phyloP scores from a whole-genome alignment of 73 alveolate genomes.

The Symbiodinium natans region DNA sequence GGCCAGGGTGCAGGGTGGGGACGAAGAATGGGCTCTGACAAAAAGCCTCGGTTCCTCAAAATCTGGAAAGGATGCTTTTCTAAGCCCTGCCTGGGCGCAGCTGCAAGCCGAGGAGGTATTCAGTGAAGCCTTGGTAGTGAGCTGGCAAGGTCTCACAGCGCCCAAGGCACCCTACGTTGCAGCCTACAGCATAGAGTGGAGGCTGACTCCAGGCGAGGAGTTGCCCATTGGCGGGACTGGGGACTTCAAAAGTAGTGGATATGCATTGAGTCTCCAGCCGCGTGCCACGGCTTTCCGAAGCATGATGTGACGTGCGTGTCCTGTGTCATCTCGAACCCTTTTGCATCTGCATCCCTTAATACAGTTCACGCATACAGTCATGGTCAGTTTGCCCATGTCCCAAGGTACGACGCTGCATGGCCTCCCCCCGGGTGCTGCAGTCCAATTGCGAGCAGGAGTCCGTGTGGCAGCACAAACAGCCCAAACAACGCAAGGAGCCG shows the following conservation, averaged over 20 bases:
- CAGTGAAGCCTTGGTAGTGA: constrained; percentile 74
- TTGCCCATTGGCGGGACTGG: constrained; percentile 46
- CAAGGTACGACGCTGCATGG: constrained; percentile 51
- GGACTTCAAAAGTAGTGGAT: constrained; percentile 44
- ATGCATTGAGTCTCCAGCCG: constrained; percentile 73
- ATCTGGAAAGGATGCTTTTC: constrained; percentile 17
- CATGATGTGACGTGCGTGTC: too few species aligned
- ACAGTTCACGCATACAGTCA: too few species aligned
- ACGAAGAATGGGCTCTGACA: constrained; percentile 56
- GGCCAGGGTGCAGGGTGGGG: not conserved
- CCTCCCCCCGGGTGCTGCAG: constrained; percentile 82
- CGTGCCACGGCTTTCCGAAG: constrained; percentile 17
- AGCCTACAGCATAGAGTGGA: constrained; percentile 77
- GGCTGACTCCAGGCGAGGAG: constrained; percentile 76
- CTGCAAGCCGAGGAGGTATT: constrained; percentile 39
- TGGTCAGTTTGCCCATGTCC: too few species aligned
- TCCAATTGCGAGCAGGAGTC: constrained; percentile 72
- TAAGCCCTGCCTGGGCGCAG: constrained; percentile 33
- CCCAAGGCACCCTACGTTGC: constrained; percentile 51
- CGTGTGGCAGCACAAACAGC: constrained; percentile 64
- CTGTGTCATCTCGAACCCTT: too few species aligned
- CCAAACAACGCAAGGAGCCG: too few species aligned
- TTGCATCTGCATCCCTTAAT: too few species aligned
- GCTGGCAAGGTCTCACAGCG: constrained; percentile 51
- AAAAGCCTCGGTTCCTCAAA: not conserved